These are phyloP conservation scores for Kentomonas sorsogonicus DNA, from an alignment of 208 protist genomes.

Conservation along the genomic window DNA sequence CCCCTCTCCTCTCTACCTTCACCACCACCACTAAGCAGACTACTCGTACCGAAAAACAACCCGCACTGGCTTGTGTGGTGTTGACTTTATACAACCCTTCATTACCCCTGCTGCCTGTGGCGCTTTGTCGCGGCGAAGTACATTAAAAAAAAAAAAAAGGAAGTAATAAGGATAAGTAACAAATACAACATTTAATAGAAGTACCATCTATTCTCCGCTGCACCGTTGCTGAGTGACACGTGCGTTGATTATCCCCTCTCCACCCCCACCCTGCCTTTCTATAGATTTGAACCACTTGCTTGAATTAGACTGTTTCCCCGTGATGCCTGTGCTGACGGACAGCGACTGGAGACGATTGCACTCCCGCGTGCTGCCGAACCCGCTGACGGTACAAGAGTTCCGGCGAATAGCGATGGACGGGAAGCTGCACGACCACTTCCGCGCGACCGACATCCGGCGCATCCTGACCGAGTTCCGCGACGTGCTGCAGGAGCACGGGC, in stretches of 20 bases:
- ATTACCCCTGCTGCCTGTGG: no score
- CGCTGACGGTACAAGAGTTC: slow-evolving; percentile 46
- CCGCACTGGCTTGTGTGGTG: no score
- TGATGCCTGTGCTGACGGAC: slow-evolving; percentile 16
- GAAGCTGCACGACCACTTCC: slow-evolving; percentile 41
- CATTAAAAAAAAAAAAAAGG: no score
- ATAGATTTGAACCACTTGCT: background rate
- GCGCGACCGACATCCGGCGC: slow-evolving; percentile 61
- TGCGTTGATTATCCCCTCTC: background rate
- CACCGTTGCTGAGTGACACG: background rate
- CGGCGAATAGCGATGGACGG: slow-evolving; percentile 31
- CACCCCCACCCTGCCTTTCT: background rate
- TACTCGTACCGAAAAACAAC: background rate
- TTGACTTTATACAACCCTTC: no score
- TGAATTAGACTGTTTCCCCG: background rate
- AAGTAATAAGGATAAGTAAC: background rate
- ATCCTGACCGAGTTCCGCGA: slow-evolving; percentile 60
- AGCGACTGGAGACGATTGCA: slow-evolving; percentile 59
- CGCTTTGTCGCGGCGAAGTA: no score
- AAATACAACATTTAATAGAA: background rate
- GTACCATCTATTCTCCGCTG: background rate
- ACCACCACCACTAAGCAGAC: background rate
- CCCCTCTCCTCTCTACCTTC: background rate
- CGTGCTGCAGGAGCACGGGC: slow-evolving; percentile 61
- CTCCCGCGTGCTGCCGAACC: slow-evolving; percentile 51